These are phyloP conservation scores for Yamadazyma diospyri DNA, from an alignment of 1,139 yeast genomes.

Conservation along the genomic window DNA sequence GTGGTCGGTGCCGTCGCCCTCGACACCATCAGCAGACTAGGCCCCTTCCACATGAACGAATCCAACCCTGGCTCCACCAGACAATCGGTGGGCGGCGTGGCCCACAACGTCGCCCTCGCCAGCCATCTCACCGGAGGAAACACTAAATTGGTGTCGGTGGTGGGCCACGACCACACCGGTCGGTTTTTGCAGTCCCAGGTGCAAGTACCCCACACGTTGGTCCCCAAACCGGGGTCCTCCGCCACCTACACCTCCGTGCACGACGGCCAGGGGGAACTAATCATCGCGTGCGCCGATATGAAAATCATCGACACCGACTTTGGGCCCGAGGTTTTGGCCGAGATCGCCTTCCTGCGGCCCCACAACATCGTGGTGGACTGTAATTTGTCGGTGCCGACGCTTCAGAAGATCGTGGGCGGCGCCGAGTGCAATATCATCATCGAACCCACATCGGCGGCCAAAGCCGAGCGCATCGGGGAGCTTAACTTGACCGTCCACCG, in stretches of 20 bases:
- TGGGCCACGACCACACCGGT: slow-evolving; percentile 60
- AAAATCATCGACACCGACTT: slow-evolving; percentile 51
- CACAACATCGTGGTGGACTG: slow-evolving; percentile 60
- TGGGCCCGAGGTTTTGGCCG: slow-evolving; percentile 35
- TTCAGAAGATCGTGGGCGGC: slow-evolving; percentile 33
- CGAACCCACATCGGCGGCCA: slow-evolving; percentile 77
- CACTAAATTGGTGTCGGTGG: slow-evolving; percentile 51
- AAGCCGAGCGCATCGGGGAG: slow-evolving; percentile 42
- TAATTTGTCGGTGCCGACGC: slow-evolving; percentile 49
- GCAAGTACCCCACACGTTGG: slow-evolving; percentile 41
- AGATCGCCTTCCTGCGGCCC: slow-evolving; percentile 34
- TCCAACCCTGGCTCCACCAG: slow-evolving; percentile 68
- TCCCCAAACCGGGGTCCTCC: slow-evolving; percentile 30
- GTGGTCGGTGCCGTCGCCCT: slow-evolving; percentile 77
- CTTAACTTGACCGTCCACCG: slow-evolving; percentile 13
- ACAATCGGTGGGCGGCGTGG: slow-evolving; percentile 79
- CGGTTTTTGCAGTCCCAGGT: slow-evolving; percentile 32
- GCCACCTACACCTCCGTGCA: slow-evolving; percentile 77
- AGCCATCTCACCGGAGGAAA: slow-evolving; percentile 24
- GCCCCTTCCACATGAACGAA: slow-evolving; percentile 42
- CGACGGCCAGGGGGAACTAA: slow-evolving; percentile 55
- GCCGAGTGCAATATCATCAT: slow-evolving; percentile 34
- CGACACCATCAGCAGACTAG: slow-evolving; percentile 57
- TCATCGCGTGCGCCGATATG: slow-evolving; percentile 88
- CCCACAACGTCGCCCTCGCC: slow-evolving; percentile 70